Evolutionary conservation across 2,329 filamentous ascomycete species (phyloP).

Genomic region (Pezicula neosporulosa): DNA sequence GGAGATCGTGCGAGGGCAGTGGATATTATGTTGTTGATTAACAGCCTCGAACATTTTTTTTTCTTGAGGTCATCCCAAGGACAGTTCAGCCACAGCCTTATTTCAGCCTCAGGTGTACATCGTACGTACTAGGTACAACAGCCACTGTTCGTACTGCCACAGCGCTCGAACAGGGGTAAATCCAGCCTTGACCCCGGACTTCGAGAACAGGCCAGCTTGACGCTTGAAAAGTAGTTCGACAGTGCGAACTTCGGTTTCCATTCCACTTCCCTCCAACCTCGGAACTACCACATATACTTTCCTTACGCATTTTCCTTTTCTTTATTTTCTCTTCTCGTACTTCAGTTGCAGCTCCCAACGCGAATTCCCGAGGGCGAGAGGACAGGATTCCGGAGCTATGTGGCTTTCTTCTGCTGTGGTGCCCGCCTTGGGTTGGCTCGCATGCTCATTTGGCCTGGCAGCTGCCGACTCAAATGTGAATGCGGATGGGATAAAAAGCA

Average conservation of each 20-base stretch:
- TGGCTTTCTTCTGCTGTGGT: constrained; percentile 21
- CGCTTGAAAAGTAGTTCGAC: not conserved
- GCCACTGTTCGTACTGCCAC: not conserved
- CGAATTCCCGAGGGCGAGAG: not conserved
- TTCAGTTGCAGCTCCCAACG: constrained; percentile 31
- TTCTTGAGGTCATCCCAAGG: not conserved
- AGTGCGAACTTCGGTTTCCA: constrained; percentile 65
- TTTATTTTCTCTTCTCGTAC: constrained; percentile 50
- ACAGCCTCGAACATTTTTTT: not conserved
- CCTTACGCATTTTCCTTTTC: constrained; percentile 14
- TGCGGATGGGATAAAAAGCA: constrained; percentile 53
- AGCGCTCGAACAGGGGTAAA: too few species aligned
- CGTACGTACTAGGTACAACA: too few species aligned
- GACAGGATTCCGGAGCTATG: constrained; percentile 19
- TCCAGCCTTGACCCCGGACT: not conserved
- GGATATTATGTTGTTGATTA: not conserved
- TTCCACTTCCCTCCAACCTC: constrained; percentile 17
- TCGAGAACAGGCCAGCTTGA: constrained; percentile 1
- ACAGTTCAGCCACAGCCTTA: not conserved
- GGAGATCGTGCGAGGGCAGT: not conserved
- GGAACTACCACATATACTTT: constrained; percentile 3
- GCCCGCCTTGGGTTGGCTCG: constrained; percentile 27
- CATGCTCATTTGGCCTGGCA: constrained; percentile 28
- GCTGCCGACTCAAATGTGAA: constrained; percentile 31
- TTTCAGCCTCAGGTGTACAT: not conserved